Base-by-base conservation (phyloP, 2,329 filamentous ascomycete species). In the Sclerotiophoma versabilis region DNA sequence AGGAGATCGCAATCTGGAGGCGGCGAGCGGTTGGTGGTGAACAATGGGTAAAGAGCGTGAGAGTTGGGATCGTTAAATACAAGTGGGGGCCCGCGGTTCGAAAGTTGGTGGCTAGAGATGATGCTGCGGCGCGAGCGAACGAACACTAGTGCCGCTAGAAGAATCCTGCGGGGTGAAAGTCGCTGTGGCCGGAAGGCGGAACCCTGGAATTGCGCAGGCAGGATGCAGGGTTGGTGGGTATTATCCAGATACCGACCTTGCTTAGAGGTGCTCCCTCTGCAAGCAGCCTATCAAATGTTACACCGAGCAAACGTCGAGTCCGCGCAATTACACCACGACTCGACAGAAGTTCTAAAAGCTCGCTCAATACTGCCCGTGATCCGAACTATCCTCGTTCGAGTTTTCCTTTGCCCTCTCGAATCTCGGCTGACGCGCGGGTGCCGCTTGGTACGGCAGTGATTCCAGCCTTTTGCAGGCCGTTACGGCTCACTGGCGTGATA, bases 121-220 rank as follows among this genome's bases (percentile, higher is more conserved):
- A 50, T 47, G 44, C 37, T 57, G 49, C 50, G 57, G 53, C 53
- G 57, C 49, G 49, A 42, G 22, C 49, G 53, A 54, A 53, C 54
- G 42, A 33, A 26, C 47, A 34, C 45, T 44, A 51, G 45, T 50
- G 46, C 29, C 54, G 41, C 50, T 60, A 59, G 48, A 44, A 55
- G 19, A 48, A 54, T 58, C 53, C 50, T 58, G 62, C 58, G 62
- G 62, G 57, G 50, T 57, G 60, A 49, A 54, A 44, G 54, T 59
- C 57, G 58, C 48, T 58, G 48, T 58, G 52, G 38, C 59, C 59
- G 61, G 56, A 43, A 58, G 46, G 57, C 48, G 44, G 43, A 58
- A 58, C 46, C 45, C 41, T 49, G 48, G 49, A 23, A 44, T 33
- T 43, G 26, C 43, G 50, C 49, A 47, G 33, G 27, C 9, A 38